A percentile compares a stretch with the other conserved stretches of the same genome.
These are phyloP conservation scores for Ampelocalamus luodianensis DNA, from an alignment of 176 grass and related monocot species.

Conservation along the genomic window DNA sequence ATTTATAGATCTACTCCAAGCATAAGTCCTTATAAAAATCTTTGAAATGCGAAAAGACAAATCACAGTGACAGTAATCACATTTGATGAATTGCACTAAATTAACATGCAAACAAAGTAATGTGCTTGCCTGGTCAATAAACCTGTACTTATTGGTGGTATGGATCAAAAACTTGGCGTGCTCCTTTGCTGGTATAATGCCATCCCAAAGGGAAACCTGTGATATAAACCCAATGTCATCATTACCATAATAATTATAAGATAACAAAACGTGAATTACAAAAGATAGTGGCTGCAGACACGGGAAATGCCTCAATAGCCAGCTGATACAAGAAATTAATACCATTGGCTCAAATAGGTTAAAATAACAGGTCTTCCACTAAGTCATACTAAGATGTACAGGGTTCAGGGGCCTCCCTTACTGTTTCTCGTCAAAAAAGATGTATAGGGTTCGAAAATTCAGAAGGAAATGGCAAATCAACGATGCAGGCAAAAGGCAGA, in stretches of 20 bases:
- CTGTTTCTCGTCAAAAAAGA: neutral
- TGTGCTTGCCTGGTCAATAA: constrained; percentile 83
- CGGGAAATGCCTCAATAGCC: neutral
- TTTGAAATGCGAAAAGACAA: constrained; percentile 25
- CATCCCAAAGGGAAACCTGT: constrained; percentile 98
- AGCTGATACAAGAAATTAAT: neutral
- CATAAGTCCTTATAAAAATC: neutral
- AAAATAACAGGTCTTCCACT: neutral
- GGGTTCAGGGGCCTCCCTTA: neutral
- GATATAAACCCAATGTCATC: constrained; percentile 13
- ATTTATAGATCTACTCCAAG: neutral
- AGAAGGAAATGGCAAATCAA: neutral
- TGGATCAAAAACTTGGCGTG: constrained; percentile 90
- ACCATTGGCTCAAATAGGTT: neutral
- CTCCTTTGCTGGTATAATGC: constrained; percentile 93
- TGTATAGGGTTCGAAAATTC: neutral
- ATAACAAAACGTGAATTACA: neutral
- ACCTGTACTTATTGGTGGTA: constrained; percentile 99
- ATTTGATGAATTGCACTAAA: constrained; percentile 5
- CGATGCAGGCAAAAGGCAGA: neutral
- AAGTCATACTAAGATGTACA: neutral
- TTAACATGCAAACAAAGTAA: constrained; percentile 16
- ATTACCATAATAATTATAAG: neutral
- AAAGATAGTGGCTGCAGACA: constrained; percentile 1
- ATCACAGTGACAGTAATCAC: neutral